A percentile compares a stretch with the other conserved stretches of the same genome.
Evolutionary conservation across 2,329 filamentous ascomycete species (phyloP).

Genomic region (Aspergillus hortae): DNA sequence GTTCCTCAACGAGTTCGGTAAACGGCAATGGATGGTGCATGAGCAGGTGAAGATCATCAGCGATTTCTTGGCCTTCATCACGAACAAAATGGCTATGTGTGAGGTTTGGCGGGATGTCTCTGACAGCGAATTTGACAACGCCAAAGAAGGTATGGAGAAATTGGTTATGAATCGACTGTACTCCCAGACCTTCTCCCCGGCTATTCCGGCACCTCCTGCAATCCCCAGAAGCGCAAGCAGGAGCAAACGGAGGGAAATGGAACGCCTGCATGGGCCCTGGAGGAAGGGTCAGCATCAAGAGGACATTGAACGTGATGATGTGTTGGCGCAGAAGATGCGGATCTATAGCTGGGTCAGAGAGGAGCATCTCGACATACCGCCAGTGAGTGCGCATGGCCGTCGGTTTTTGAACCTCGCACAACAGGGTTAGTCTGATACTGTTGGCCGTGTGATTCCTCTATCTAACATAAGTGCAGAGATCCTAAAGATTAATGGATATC

Average conservation of each 20-base stretch:
- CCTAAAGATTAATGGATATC: slow-evolving; percentile 92
- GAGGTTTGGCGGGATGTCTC: slow-evolving; percentile 96
- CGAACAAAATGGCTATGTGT: slow-evolving; percentile 96
- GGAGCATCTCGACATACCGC: slow-evolving; percentile 87
- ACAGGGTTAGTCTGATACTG: slow-evolving; percentile 56
- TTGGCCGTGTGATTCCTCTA: not conserved
- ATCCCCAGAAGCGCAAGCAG: slow-evolving; percentile 57
- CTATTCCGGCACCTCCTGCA: slow-evolving; percentile 76
- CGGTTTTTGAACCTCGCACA: slow-evolving; percentile 87
- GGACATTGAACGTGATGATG: slow-evolving; percentile 92
- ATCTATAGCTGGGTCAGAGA: slow-evolving; percentile 96
- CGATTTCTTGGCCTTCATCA: slow-evolving; percentile 94
- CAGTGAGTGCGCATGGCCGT: slow-evolving; percentile 78
- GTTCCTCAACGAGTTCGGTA: slow-evolving; percentile 90
- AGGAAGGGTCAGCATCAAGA: slow-evolving; percentile 93
- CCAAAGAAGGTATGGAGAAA: slow-evolving; percentile 98
- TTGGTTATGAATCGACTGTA: slow-evolving; percentile 98
- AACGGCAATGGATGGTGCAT: slow-evolving; percentile 99
- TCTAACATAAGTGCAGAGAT: slow-evolving; percentile 61
- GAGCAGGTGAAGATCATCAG: slow-evolving; percentile 99
- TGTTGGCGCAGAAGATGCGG: slow-evolving; percentile 92
- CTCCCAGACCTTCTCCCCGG: slow-evolving; percentile 91
- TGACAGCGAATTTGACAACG: slow-evolving; percentile 97
- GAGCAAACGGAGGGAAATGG: slow-evolving; percentile 64
- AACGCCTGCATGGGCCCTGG: slow-evolving; percentile 72